Conservation (phyloP, 345 rosid genomes). For the Acer campestre region DNA sequence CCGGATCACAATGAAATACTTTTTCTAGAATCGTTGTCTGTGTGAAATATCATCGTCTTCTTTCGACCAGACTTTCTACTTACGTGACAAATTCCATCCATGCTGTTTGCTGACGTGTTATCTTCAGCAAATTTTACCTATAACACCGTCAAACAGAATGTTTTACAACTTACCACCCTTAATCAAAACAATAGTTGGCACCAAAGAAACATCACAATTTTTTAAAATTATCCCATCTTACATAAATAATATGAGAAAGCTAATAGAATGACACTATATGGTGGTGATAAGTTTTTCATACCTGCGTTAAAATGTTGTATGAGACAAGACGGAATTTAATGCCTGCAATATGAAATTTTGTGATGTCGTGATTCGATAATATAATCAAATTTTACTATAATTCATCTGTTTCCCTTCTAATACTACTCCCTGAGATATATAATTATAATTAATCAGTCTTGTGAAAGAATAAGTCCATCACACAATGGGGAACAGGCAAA, state of each 20-base stretch:
- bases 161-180: neutral
- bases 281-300: conserved; percentile 13
- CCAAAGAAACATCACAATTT: conserved; percentile 5
- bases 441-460: neutral
- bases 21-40: too few relatives aligned
- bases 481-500: neutral
- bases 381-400: neutral
- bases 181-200: neutral
- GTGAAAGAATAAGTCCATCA: neutral
- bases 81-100: too few relatives aligned
- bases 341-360: conserved; percentile 36
- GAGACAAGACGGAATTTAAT: conserved; percentile 65
- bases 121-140: too few relatives aligned
- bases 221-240: neutral
- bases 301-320: conserved; percentile 79
- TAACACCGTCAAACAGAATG: neutral
- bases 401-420: neutral
- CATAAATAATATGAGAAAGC: neutral
- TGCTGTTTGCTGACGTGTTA: too few relatives aligned
- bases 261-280: neutral
- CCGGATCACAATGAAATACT: too few relatives aligned
- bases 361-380: neutral
- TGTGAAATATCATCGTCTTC: too few relatives aligned
- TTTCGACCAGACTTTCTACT: too few relatives aligned
- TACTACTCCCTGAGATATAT: neutral